phyloP scores from a whole-genome alignment of 2,329 filamentous ascomycete species.

The Byssochlamys sp. region DNA sequence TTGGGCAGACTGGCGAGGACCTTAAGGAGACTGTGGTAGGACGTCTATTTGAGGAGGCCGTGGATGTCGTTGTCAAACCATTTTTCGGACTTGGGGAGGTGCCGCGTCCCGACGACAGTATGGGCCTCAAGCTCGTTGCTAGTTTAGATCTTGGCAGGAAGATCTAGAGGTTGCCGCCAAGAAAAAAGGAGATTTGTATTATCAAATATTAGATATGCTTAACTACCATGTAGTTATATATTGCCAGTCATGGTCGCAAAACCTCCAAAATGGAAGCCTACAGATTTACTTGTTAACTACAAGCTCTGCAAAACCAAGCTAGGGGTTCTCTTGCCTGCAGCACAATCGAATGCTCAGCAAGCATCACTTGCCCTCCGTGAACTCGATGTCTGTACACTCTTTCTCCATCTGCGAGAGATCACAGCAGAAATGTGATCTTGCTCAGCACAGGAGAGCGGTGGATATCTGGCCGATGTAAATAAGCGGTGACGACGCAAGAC shows the following conservation, averaged over 20 bases:
- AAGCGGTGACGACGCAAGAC: neutral
- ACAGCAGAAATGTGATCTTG: neutral
- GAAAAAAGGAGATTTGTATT: neutral
- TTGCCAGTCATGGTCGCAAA: too few species aligned
- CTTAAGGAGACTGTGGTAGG: constrained; percentile 58
- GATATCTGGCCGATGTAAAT: neutral
- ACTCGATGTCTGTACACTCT: neutral
- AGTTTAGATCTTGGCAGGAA: constrained; percentile 33
- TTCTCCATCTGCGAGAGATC: neutral
- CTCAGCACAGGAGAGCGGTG: neutral
- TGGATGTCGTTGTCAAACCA: constrained; percentile 55
- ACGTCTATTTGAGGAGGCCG: constrained; percentile 65
- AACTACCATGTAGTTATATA: neutral
- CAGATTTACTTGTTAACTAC: too few species aligned
- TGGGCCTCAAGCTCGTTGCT: constrained; percentile 29
- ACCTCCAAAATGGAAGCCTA: too few species aligned
- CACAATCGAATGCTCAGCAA: too few species aligned
- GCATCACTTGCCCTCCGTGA: too few species aligned
- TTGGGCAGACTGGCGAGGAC: constrained; percentile 75
- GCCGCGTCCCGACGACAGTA: constrained; percentile 10
- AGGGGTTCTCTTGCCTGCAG: too few species aligned
- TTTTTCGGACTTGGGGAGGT: constrained; percentile 51
- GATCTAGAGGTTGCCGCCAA: constrained; percentile 6
- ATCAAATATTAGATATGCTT: neutral
- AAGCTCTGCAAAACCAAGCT: too few species aligned